Evolutionary conservation across 768 basidiomycete genomes (phyloP).

Genomic region (Tricholoma matsutake): DNA sequence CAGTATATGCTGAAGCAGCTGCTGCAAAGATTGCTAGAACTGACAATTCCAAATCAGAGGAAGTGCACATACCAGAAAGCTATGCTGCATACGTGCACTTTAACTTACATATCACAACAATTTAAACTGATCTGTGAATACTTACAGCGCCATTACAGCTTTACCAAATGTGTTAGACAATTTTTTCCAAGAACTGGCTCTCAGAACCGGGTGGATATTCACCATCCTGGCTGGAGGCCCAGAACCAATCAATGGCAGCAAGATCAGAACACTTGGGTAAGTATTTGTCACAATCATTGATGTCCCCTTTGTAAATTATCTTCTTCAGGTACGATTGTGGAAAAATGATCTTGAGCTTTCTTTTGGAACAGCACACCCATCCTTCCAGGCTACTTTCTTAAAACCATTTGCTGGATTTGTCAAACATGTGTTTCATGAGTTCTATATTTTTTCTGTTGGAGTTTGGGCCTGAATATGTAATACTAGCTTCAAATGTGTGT

Average conservation of each 20-base stretch:
- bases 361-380: neutral
- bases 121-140: neutral
- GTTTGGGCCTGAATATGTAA: neutral
- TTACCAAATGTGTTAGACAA: neutral
- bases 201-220: neutral
- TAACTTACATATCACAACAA: neutral
- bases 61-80: neutral
- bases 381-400: neutral
- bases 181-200: neutral
- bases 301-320: neutral
- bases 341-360: neutral
- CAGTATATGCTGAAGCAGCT: neutral
- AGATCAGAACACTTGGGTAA: slow-evolving; percentile 1
- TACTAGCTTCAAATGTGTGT: neutral
- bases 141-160: neutral
- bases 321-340: neutral
- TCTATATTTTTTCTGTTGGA: neutral
- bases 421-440: neutral
- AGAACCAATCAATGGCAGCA: neutral
- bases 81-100: neutral
- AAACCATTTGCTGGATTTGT: neutral
- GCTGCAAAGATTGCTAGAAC: neutral
- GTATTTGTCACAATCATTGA: neutral
- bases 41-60: neutral
- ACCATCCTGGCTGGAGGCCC: neutral